Percentiles rank a stretch among this genome's conserved stretches.
Evolutionary conservation across 495 filamentous ascomycete genomes (phyloP).

Genomic region (Penicillium flavigenum): DNA sequence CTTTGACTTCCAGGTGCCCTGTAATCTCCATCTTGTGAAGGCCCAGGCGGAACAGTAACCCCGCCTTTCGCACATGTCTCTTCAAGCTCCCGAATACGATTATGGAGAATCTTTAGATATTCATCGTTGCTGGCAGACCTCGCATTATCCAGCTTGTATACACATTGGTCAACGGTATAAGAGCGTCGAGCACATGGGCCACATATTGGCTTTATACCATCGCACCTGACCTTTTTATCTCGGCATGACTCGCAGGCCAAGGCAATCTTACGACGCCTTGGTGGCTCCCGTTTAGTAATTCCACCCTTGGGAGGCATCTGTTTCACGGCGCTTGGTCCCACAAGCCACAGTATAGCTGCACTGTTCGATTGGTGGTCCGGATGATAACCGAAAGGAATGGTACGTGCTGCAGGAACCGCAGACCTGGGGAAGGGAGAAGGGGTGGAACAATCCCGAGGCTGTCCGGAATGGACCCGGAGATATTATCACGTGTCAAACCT

Average conservation of each 20-base stretch:
- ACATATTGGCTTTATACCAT: slow-evolving; percentile 47
- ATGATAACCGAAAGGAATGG: not conserved
- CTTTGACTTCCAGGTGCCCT: slow-evolving; percentile 4
- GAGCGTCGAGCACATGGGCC: slow-evolving; percentile 40
- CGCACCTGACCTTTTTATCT: slow-evolving; percentile 44
- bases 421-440: not conserved
- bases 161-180: slow-evolving; percentile 35
- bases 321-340: slow-evolving; percentile 1
- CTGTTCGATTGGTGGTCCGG: slow-evolving; percentile 7
- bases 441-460: not conserved
- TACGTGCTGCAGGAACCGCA: not conserved
- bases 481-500: not conserved
- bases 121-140: slow-evolving; percentile 41
- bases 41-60: slow-evolving; percentile 22
- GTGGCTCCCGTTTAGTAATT: slow-evolving; percentile 17
- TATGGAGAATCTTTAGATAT: slow-evolving; percentile 38
- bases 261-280: slow-evolving; percentile 30
- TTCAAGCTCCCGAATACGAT: slow-evolving; percentile 41
- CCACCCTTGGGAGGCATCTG: slow-evolving; percentile 22
- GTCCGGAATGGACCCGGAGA: slow-evolving; percentile 5
- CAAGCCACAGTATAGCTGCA: not conserved
- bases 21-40: slow-evolving; percentile 6
- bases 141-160: slow-evolving; percentile 40
- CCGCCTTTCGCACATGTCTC: slow-evolving; percentile 33
- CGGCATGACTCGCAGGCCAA: slow-evolving; percentile 44